Conservation (phyloP, 768 basidiomycete species). For the Boletus coccyginus region DNA sequence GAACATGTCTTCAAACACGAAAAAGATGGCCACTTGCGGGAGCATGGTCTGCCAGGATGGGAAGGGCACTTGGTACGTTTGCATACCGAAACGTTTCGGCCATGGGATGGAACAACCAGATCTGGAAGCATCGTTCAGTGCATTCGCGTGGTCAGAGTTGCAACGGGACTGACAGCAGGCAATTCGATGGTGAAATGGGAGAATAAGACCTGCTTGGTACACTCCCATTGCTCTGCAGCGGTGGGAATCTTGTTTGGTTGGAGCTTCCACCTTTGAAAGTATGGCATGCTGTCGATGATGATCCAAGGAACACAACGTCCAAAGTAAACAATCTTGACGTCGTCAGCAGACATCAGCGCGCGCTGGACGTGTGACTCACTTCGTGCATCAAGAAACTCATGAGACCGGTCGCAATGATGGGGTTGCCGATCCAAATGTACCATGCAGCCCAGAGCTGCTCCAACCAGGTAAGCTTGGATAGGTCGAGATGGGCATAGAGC, state of each 20-base stretch:
- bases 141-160: slow-evolving; percentile 4
- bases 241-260: slow-evolving; percentile 86
- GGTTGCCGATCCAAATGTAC: slow-evolving; percentile 87
- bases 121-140: slow-evolving; percentile 43
- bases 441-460: slow-evolving; percentile 84
- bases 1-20: slow-evolving; percentile 53
- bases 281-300: slow-evolving; percentile 82
- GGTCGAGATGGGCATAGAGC: slow-evolving; percentile 59
- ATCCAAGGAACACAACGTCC: too few species aligned
- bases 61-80: slow-evolving; percentile 92
- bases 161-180: slow-evolving; percentile 58
- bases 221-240: slow-evolving; percentile 85
- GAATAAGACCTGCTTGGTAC: slow-evolving; percentile 90
- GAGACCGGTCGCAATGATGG: slow-evolving; percentile 88
- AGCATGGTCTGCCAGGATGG: slow-evolving; percentile 66
- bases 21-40: slow-evolving; percentile 63
- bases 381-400: slow-evolving; percentile 58
- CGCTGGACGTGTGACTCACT: too few species aligned
- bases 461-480: slow-evolving; percentile 59
- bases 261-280: slow-evolving; percentile 92
- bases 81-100: slow-evolving; percentile 86
- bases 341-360: too few species aligned
- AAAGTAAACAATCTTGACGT: too few species aligned
- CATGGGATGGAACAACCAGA: slow-evolving; percentile 89
- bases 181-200: slow-evolving; percentile 96